Evolutionary conservation across 345 rosid species (phyloP), one percentile per base, ranked within the genome.

Genomic region (Eucalyptus erythrocorys): DNA sequence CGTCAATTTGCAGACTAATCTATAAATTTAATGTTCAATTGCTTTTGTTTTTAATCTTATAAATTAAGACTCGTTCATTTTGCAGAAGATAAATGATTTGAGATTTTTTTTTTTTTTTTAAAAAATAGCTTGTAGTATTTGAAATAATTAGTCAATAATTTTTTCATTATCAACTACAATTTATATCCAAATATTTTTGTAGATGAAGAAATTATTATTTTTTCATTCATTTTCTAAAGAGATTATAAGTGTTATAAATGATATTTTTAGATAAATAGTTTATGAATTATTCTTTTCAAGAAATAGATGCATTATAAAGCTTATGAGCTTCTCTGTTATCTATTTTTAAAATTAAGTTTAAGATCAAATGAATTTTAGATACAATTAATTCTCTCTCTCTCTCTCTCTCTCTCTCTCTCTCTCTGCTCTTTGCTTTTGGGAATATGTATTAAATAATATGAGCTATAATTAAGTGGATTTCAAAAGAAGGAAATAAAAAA

Each of bases 71-170:
- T 51, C 0, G 10, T 7, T 51, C 10, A 51, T 51, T 19, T 51
- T 51, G 26, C 10, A 7, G 0, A 57, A 26, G 13, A 57, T 26
- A 27, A 57, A 57, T 57, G 6, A 57, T 57, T 57, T 57, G 7
- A 2, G 4, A 1, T n/a, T n/a, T n/a, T n/a, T n/a, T n/a, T n/a
- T n/a, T 2, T 24, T 24, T 57, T 10, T 55, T 24, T 1, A 14
- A 51, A 47, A 49, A 55, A 57, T 57, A 24, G 7, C 6, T 5
- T 26, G 3, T 57, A 3, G 6, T 22, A 57, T 57, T 26, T 57
- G n/a, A 26, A 57, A 57, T 57, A 57, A 10, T 57, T 57, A 57
- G 64, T 57, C 64, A 57, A 57, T 57, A 57, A 55, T 57, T 57
- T 57, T 57, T 4, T 57, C 4, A 57, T 57, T 11, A 57, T 24